phyloP scores from a whole-genome alignment of 805 yeast genomes.

The Wickerhamiella spandovensis region DNA sequence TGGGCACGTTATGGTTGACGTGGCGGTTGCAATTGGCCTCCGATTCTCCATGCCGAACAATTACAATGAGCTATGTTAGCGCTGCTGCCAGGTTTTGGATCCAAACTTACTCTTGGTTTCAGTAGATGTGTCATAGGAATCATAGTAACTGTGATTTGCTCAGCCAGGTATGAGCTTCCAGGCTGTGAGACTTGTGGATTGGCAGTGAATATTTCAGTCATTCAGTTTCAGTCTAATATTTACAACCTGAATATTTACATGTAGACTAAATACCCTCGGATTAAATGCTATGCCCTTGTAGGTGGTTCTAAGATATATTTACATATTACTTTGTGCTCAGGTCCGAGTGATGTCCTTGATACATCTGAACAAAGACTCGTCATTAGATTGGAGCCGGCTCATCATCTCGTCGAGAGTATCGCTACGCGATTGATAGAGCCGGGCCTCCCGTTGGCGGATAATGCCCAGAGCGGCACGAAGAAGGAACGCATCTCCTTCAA shows the following conservation, averaged over 20 bases:
- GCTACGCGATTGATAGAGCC: slow-evolving; percentile 36
- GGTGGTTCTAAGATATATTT: too few relatives aligned
- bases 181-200: too few relatives aligned
- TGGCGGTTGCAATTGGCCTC: slow-evolving; percentile 79
- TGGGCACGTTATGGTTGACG: slow-evolving; percentile 65
- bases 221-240: too few relatives aligned
- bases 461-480: slow-evolving; percentile 42
- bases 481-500: slow-evolving; percentile 48
- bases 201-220: too few relatives aligned
- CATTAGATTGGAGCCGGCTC: slow-evolving; percentile 8
- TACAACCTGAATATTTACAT: too few relatives aligned
- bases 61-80: slow-evolving; percentile 45
- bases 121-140: neutral
- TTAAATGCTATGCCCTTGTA: too few relatives aligned
- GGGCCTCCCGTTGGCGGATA: slow-evolving; percentile 35
- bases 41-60: slow-evolving; percentile 86
- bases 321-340: too few relatives aligned
- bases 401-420: slow-evolving; percentile 31
- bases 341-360: neutral
- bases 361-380: slow-evolving; percentile 14
- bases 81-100: slow-evolving; percentile 2
- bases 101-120: slow-evolving; percentile 12
- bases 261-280: too few relatives aligned
- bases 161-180: too few relatives aligned
- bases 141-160: neutral